A percentile compares a stretch with the other conserved stretches of the same genome.
Conservation (phyloP, 2,329 filamentous ascomycete genomes). For the Verticillium isaacii region DNA sequence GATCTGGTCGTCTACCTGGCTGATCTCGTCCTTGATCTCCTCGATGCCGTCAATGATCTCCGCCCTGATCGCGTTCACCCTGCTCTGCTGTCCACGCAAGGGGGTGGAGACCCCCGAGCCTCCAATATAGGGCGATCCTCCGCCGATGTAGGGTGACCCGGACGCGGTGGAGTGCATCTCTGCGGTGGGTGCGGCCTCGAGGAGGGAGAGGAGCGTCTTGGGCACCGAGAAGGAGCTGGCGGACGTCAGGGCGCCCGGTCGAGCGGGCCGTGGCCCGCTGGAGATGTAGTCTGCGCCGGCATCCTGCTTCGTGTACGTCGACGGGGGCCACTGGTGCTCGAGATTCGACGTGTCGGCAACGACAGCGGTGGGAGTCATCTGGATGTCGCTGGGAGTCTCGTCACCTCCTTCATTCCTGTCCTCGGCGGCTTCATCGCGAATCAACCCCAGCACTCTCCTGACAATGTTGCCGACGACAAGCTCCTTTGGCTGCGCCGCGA, state of each 20-base stretch:
- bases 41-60: conserved; percentile 92
- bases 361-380: conserved; percentile 34
- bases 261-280: conserved; percentile 18
- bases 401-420: conserved; percentile 58
- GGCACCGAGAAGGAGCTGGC: conserved; percentile 61
- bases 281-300: conserved; percentile 16
- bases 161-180: conserved; percentile 21
- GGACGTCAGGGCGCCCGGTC: conserved; percentile 59
- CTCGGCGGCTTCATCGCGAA: conserved; percentile 85
- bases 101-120: conserved; percentile 48
- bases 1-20: conserved; percentile 89
- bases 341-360: conserved; percentile 21
- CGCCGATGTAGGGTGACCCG: conserved; percentile 23
- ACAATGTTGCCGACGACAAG: conserved; percentile 94
- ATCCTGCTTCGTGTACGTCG: conserved; percentile 29
- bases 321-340: conserved; percentile 23
- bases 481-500: conserved; percentile 81
- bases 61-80: conserved; percentile 69
- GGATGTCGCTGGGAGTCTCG: conserved; percentile 52
- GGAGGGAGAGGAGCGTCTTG: conserved; percentile 83
- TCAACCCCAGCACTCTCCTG: conserved; percentile 80
- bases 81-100: conserved; percentile 31
- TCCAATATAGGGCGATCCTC: conserved; percentile 37
- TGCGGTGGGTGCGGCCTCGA: conserved; percentile 59
- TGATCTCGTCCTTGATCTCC: conserved; percentile 93